A percentile compares a stretch with the other conserved stretches of the same genome.
phyloP scores from a whole-genome alignment of 148 eudicot genomes.

The Fallopia convolvulus region DNA sequence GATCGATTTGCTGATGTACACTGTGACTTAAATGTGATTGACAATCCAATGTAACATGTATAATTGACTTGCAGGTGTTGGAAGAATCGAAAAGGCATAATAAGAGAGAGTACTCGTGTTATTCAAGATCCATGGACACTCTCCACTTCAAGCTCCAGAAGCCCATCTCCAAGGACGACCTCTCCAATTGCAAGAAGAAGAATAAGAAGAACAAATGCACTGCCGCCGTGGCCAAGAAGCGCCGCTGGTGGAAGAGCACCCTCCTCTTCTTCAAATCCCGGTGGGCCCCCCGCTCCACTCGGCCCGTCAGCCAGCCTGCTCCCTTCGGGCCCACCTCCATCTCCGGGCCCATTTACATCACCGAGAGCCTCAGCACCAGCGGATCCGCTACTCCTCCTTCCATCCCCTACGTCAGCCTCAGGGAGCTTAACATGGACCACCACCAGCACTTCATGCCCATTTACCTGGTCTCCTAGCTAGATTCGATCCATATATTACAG shows the following conservation, averaged over 20 bases:
- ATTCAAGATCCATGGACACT: conserved; percentile 39
- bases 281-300: conserved; percentile 18
- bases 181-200: conserved; percentile 15
- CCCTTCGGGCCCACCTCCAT: conserved; percentile 18
- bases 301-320: background rate
- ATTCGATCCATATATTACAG: no score
- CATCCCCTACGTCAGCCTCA: conserved; percentile 45
- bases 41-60: no score
- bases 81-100: conserved; percentile 78
- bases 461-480: conserved; percentile 72
- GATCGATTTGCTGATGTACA: no score
- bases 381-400: conserved; percentile 46
- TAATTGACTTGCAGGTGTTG: conserved; percentile 29
- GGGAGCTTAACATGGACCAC: conserved; percentile 52
- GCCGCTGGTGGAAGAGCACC: conserved; percentile 67
- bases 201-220: conserved; percentile 34
- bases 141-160: conserved; percentile 81
- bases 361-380: conserved; percentile 57
- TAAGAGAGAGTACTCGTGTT: background rate
- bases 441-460: conserved; percentile 45
- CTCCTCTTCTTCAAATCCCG: conserved; percentile 42
- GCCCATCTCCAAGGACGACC: conserved; percentile 34
- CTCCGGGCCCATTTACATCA: conserved; percentile 46
- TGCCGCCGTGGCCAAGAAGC: background rate
- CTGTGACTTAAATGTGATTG: no score